Base-by-base conservation (phyloP, 768 basidiomycete species). In the Tricholoma furcatifolium region DNA sequence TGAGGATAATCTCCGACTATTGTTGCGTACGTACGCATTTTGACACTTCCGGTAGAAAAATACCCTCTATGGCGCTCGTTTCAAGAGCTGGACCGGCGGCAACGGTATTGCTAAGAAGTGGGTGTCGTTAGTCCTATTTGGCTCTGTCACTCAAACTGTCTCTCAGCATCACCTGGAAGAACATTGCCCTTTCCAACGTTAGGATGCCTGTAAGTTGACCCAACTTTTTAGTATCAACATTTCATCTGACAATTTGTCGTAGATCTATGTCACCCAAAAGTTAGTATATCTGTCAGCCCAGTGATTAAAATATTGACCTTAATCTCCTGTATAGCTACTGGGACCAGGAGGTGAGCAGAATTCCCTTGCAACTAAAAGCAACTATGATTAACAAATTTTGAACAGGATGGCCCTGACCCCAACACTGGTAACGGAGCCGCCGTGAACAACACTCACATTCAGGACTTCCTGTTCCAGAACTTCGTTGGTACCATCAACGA, bases 191-290 rank as follows among this genome's bases (percentile, higher is more conserved):
- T 60, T 58, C 65, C 31, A 72, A 79, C 41, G 82, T 84, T 7
- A 71, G 72, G 4, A 80, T 84, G 64, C 83, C 83, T 0, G 81
- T 82, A 65, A 52, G 75, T 63, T 4, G 5, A 15, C 36, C 3
- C 18, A 14, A 38, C 11, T 10, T 38, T 18, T 15, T 11, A 15
- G 8, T 11, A 24, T n/a, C 3, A 12, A 27, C n/a, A 10, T 39
- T n/a, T 27, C 2, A 34, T 17, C 34, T 6, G 3, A n/a, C 20
- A 4, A n/a, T n/a, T 14, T 36, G 40, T 6, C 36, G n/a, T 36
- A 84, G 81, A 84, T 84, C 31, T 83, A 79, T 56, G 67, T 83
- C 14, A 84, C 83, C 1, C 83, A 84, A 62, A 85, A 84, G 82
- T 83, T 62, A 52, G 73, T 59, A 11, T 7, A 21, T 6, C 4